Base-by-base conservation (phyloP, 2,329 filamentous ascomycete genomes). In the Pseudogymnoascus sp. region DNA sequence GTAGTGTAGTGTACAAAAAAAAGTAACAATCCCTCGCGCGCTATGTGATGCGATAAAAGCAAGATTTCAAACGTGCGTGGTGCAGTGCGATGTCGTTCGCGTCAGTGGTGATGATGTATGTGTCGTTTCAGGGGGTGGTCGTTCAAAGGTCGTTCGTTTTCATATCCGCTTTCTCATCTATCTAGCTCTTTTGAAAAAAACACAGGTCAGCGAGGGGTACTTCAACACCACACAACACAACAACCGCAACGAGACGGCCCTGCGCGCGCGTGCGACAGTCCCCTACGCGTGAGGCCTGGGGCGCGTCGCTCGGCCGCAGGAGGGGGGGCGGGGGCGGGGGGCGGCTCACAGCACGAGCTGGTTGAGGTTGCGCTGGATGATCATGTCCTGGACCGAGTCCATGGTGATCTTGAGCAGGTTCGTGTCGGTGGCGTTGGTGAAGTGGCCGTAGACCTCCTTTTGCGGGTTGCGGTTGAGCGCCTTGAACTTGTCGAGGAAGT, bases 381-480 rank as follows among this genome's bases (percentile, higher is more conserved):
- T 90, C 87, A 91, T 93, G 74, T 93, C 90, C 76, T 93, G 89
- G 63, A 93, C 90, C 10, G 88, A 91, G 67, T 84, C 83, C 90
- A 93, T 93, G 40, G 90, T 93, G 67, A 91, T 91, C 78, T 92
- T 93, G 68, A 93, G 81, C 67, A 93, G 77, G 72, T 91, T 91
- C 35, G 90, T 85, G 71, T 85, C 82, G 3, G 82, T 85, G 19
- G 82, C 82, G 67, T 84, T 84, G 15, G 83, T 85, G 69, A 81
- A 82, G 68, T 85, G 82, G 17, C 82, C 78, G 68, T 85, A 85
- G 63, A 84, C 82, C 67, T 85, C 82, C 66, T 83, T 79, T 60
- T 79, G 75, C 13, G 80, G 78, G 63, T 80, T 82, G 42, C 88
- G 82, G 75, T 92, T 93, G 66, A 93, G 80, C 21, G 87, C 87